Evolutionary conservation across 2,329 filamentous ascomycete species (phyloP).

Genomic region (Verticillium tricorpus): DNA sequence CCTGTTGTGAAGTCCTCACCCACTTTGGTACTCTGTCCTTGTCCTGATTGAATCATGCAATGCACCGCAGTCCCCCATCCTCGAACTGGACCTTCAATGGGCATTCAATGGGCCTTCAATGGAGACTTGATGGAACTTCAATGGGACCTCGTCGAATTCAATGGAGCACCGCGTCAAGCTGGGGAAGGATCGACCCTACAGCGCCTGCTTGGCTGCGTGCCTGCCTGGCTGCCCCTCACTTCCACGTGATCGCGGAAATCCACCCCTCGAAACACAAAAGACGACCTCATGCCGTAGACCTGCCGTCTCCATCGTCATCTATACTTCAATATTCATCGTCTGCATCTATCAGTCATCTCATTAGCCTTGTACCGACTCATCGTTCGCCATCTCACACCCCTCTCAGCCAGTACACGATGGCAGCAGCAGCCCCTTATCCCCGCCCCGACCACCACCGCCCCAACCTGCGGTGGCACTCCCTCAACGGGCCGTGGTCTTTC

Average conservation of each 20-base stretch:
- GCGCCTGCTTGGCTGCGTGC: not conserved
- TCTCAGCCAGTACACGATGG: not conserved
- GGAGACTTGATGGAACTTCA: not conserved
- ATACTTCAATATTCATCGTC: no score
- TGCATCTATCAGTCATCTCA: not conserved
- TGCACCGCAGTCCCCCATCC: no score
- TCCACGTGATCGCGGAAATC: not conserved
- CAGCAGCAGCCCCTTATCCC: constrained; percentile 41
- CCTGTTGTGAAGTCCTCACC: no score
- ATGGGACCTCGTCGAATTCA: not conserved
- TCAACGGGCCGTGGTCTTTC: constrained; percentile 62
- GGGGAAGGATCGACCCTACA: not conserved
- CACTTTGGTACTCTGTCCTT: no score
- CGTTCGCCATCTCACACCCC: not conserved
- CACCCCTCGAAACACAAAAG: not conserved
- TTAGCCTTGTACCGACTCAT: not conserved
- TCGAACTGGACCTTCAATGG: no score
- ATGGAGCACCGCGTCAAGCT: not conserved
- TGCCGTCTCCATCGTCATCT: not conserved
- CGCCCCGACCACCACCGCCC: constrained; percentile 60
- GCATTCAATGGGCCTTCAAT: not conserved
- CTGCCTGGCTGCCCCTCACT: not conserved
- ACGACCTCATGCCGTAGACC: not conserved
- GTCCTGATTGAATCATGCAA: no score
- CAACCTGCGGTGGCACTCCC: constrained; percentile 51